phyloP scores from a whole-genome alignment of 139 green algal species.

The Chlamydomonas sp. region DNA sequence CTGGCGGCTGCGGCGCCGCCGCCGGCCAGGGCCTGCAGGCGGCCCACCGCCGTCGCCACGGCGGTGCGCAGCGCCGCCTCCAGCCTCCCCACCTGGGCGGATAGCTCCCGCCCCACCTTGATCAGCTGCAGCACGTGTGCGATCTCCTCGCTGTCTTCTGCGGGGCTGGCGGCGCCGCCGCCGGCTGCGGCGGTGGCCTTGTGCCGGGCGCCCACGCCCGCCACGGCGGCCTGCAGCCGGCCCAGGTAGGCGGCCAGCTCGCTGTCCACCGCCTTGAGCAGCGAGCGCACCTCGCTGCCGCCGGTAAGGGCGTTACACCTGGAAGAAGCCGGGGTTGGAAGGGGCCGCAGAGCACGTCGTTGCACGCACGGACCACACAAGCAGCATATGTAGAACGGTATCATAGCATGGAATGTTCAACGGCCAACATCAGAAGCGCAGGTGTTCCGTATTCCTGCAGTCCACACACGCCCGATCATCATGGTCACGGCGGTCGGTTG shows the following conservation, averaged over 20 bases:
- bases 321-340: not conserved
- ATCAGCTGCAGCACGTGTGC: slow-evolving; percentile 35
- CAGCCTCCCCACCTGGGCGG: slow-evolving; percentile 40
- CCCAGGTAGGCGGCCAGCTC: slow-evolving; percentile 25
- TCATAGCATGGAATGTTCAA: too few species aligned
- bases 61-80: slow-evolving; percentile 40
- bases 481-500: too few species aligned
- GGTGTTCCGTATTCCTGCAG: too few species aligned
- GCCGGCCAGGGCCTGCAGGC: slow-evolving; percentile 10
- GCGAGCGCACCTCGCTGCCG: slow-evolving; percentile 41
- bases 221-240: slow-evolving; percentile 2
- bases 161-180: not conserved
- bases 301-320: slow-evolving; percentile 35
- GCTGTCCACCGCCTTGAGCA: slow-evolving; percentile 11
- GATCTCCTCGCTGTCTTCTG: slow-evolving; percentile 32
- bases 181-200: not conserved
- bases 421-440: too few species aligned
- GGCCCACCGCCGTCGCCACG: slow-evolving; percentile 8
- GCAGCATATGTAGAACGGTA: too few species aligned
- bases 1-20: not conserved
- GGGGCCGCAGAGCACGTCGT: not conserved
- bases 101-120: slow-evolving; percentile 42
- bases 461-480: too few species aligned
- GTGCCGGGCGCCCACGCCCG: slow-evolving; percentile 7
- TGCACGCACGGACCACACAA: too few species aligned